phyloP scores from a whole-genome alignment of 768 basidiomycete species.

The Xerocomellus amylosporus region DNA sequence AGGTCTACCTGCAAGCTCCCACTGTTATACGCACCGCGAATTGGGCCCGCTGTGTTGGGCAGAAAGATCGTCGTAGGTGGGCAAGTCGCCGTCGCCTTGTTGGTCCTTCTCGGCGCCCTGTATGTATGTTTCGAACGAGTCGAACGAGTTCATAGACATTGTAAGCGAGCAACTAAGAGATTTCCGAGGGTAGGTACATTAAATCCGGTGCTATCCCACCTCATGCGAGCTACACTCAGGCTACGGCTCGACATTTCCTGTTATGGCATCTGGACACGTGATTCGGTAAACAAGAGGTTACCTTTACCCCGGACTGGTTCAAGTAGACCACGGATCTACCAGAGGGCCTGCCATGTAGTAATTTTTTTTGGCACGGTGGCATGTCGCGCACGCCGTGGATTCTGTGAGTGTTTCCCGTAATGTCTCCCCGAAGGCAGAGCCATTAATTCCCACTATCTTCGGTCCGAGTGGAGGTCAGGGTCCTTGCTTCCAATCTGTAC shows the following conservation, averaged over 20 bases:
- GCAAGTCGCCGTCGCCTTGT: conserved; percentile 53
- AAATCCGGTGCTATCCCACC: not conserved
- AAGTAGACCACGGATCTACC: no score
- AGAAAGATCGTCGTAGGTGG: conserved; percentile 79
- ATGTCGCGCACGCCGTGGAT: no score
- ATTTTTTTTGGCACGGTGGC: no score
- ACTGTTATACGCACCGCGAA: conserved; percentile 56
- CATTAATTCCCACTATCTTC: not conserved
- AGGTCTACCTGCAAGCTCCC: not conserved
- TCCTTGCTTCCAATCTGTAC: not conserved
- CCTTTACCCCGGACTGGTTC: no score
- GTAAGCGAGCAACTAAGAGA: not conserved
- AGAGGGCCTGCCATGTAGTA: no score
- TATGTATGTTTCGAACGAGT: conserved; percentile 27
- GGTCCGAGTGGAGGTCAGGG: not conserved
- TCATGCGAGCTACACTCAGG: no score
- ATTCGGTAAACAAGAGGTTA: no score
- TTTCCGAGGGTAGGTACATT: not conserved
- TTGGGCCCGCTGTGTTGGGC: conserved; percentile 68
- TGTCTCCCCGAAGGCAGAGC: not conserved
- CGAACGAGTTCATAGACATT: conserved; percentile 23
- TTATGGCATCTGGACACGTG: not conserved
- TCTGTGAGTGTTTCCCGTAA: no score
- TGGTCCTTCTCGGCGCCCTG: conserved; percentile 41
- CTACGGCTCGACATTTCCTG: not conserved